Percentiles rank a stretch among this genome's conserved stretches.
These are phyloP conservation scores for Candida ponderosae DNA, from an alignment of 805 yeast species.

Conservation along the genomic window DNA sequence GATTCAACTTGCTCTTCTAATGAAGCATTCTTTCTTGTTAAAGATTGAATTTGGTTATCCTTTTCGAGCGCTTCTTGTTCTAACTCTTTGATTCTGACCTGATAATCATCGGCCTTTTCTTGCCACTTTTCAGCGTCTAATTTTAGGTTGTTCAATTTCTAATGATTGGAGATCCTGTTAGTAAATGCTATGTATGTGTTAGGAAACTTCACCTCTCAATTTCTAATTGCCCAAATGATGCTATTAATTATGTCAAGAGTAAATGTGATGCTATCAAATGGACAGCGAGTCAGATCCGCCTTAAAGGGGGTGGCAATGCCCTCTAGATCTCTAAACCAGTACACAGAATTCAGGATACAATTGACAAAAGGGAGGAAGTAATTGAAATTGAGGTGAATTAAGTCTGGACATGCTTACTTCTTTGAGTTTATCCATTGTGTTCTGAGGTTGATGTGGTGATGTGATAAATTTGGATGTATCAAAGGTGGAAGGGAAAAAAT, in stretches of 20 bases:
- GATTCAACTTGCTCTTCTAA: constrained; percentile 78
- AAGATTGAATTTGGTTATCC: constrained; percentile 90
- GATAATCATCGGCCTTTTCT: constrained; percentile 87
- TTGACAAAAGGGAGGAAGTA: too few relatives aligned
- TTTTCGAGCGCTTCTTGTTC: constrained; percentile 89
- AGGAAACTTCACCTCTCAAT: neutral
- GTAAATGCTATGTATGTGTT: too few relatives aligned
- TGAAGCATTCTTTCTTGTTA: constrained; percentile 85
- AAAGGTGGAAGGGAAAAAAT: neutral
- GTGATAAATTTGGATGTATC: neutral
- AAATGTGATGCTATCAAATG: neutral
- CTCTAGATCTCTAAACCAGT: too few relatives aligned
- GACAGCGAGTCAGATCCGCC: neutral
- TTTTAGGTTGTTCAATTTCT: constrained; percentile 86
- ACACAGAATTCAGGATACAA: too few relatives aligned
- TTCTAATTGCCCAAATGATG: neutral
- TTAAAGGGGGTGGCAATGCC: neutral
- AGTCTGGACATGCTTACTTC: constrained; percentile 29
- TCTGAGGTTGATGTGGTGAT: neutral
- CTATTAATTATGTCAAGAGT: constrained; percentile 1
- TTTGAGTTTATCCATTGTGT: constrained; percentile 41
- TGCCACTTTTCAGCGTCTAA: constrained; percentile 96
- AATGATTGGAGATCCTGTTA: constrained; percentile 4
- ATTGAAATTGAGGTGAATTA: neutral
- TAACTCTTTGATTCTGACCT: constrained; percentile 72